Evolutionary conservation across 805 yeast genomes (phyloP), one percentile per base, ranked within the genome.

Genomic region (Yarrowia sp.): DNA sequence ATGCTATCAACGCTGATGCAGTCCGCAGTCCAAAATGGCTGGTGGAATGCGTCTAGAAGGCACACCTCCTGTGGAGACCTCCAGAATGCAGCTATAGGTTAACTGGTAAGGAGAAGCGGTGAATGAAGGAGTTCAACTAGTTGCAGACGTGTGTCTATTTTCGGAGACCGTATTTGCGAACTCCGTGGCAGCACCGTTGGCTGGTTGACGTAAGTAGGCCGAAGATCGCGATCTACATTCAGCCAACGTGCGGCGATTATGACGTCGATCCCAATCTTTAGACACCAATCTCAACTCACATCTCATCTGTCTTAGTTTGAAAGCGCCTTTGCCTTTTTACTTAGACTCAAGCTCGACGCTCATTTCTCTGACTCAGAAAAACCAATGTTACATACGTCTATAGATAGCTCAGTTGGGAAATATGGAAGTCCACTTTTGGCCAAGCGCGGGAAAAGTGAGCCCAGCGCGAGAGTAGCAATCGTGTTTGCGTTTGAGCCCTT

Each of bases 171-270:
- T n/a, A n/a, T n/a, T n/a, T n/a, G n/a, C n/a, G n/a, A n/a, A n/a
- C n/a, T n/a, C n/a, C n/a, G n/a, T n/a, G n/a, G n/a, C n/a, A n/a
- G n/a, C n/a, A n/a, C n/a, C n/a, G n/a, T n/a, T n/a, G n/a, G n/a
- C n/a, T n/a, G n/a, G n/a, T n/a, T n/a, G n/a, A n/a, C n/a, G n/a
- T n/a, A n/a, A n/a, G n/a, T n/a, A n/a, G n/a, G n/a, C n/a, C n/a
- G n/a, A n/a, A n/a, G n/a, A n/a, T n/a, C n/a, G n/a, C n/a, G 42
- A 19, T 38, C 42, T 6, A 10, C n/a, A n/a, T n/a, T n/a, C 42
- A 38, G 42, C 42, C 42, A 38, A 38, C 42, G 42, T 38, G 42
- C 42, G 42, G 42, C 42, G 44, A 21, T 38, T 21, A 38, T 21
- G 44, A 21, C 44, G 44, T 38, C 21, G 25, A 14, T 21, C 25